Base-by-base conservation (phyloP, 768 basidiomycete genomes). In the Phaeotremella skinneri region DNA sequence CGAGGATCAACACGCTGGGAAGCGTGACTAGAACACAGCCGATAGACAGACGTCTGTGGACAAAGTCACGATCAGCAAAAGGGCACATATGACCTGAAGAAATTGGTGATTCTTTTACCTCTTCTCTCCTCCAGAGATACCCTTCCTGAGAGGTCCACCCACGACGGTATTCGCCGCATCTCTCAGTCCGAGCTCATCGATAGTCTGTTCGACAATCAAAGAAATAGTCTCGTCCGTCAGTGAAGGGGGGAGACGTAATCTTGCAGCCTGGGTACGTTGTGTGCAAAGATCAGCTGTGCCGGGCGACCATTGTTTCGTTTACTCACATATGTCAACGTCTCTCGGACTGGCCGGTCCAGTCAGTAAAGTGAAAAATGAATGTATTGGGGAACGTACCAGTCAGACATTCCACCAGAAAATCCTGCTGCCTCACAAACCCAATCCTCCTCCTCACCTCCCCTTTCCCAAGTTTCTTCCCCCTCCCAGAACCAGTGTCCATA, bases 51-150 rank as follows among this genome's bases (percentile, higher is more conserved):
- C 75, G 71, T 49, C 70, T 68, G 27, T 39, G 37, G 17, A 6
- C 23, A 31, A 11, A 9, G 29, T 51, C 7, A 6, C 17, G 26
- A 34, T 64, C 43, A 61, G 42, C 7, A 11, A 45, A 21, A 37
- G 34, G 34, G 23, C 27, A 13, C 31, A 20, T 48, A 6, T 42
- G 32, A 11, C 4, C 42, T 48, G n/a, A 20, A 23, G 4, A 43
- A 23, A 21, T 23, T 30, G 9, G 20, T 20, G 56, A 23, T 23
- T 82, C 4, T 84, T 81, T 4, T 83, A 80, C n/a, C 86, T 80
- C 64, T 84, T 85, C 71, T 88, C 85, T 2, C 87, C 85, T 6
- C 85, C 85, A 21, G 83, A 84, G 34, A 87, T 83, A 1, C 85
- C 86, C 49, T 84, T 78, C 37, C 81, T 79, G 17, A 85, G 78